phyloP scores from a whole-genome alignment of 805 yeast species.

The Kregervanrija pseudodelftensis region DNA sequence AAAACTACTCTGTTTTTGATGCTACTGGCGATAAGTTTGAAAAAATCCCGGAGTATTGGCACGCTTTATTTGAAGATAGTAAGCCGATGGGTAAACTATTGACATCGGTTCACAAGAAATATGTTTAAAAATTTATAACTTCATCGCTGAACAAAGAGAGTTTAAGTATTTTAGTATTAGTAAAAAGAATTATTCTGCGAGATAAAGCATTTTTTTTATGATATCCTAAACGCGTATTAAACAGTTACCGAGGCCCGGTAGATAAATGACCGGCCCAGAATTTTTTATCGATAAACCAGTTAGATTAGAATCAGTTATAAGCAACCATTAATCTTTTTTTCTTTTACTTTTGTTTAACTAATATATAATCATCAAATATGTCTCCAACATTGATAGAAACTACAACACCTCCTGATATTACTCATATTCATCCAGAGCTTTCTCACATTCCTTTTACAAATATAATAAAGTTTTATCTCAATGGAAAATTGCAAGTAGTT shows the following conservation, averaged over 20 bases:
- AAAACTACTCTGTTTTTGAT: conserved; percentile 33
- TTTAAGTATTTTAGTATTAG: no score
- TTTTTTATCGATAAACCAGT: no score
- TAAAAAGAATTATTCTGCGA: no score
- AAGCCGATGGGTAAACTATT: conserved; percentile 46
- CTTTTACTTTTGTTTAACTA: not conserved
- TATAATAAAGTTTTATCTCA: conserved; percentile 29
- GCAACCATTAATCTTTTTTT: not conserved
- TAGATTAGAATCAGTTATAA: not conserved
- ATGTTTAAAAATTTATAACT: no score
- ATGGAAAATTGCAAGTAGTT: conserved; percentile 31
- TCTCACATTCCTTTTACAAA: conserved; percentile 21
- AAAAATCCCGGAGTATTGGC: conserved; percentile 42
- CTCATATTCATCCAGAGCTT: conserved; percentile 17
- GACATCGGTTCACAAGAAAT: conserved; percentile 18
- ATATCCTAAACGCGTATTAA: no score
- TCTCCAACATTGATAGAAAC: conserved; percentile 16
- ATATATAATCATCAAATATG: conserved; percentile 10
- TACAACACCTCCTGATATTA: conserved; percentile 8
- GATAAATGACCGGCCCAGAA: no score
- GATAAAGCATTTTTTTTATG: no score
- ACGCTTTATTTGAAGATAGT: conserved; percentile 35
- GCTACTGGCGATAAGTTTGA: conserved; percentile 32
- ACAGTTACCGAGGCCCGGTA: no score
- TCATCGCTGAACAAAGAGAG: no score